Evolutionary conservation across 1,284 basidiomycete species (phyloP).

Genomic region (Cutaneotrichosporon cutaneum): DNA sequence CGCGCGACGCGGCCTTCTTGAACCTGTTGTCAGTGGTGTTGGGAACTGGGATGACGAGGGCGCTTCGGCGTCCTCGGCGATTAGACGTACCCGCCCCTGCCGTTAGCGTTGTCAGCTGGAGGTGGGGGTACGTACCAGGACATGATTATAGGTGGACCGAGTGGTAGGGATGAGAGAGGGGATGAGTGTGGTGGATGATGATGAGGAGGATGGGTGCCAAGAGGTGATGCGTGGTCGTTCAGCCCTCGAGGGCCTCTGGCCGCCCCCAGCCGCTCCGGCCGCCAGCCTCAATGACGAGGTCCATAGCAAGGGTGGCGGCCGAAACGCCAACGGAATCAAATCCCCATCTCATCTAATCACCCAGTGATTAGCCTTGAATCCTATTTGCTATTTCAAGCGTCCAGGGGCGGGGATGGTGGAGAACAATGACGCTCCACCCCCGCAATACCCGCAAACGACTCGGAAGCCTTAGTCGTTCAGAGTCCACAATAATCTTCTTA

Average conservation of each 20-base stretch:
- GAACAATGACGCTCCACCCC: neutral
- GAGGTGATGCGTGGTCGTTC: neutral
- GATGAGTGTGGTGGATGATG: neutral
- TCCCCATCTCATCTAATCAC: neutral
- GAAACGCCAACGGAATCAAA: neutral
- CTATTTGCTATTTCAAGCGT: neutral
- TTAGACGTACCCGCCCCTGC: conserved; percentile 21
- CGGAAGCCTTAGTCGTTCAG: neutral
- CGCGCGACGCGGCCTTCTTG: conserved; percentile 91
- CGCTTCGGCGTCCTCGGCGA: neutral
- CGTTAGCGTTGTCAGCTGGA: neutral
- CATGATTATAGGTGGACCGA: conserved; percentile 5
- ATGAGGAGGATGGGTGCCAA: neutral
- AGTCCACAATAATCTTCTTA: neutral
- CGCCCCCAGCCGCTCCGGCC: neutral
- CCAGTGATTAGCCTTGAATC: neutral
- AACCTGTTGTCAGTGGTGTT: conserved; percentile 62
- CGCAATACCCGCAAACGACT: too few species aligned
- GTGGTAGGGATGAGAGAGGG: neutral
- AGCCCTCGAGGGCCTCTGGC: too few species aligned
- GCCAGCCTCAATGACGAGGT: neutral
- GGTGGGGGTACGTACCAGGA: conserved; percentile 14
- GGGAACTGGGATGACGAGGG: neutral
- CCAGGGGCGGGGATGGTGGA: neutral
- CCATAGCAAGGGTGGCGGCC: neutral